phyloP scores from a whole-genome alignment of 306 rosid genomes.

The Myrica gale region DNA sequence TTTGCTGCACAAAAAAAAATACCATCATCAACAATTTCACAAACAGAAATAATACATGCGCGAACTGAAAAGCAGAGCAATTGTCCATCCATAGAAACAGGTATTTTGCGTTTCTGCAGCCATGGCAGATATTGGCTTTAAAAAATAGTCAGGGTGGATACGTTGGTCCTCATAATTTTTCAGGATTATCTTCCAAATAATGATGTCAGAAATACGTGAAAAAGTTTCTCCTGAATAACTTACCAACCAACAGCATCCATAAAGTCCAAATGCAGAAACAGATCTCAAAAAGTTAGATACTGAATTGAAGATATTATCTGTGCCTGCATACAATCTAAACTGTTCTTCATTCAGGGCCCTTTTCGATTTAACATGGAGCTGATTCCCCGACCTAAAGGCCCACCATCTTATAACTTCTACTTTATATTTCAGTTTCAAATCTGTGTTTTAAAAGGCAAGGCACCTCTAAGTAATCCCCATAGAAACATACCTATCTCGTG shows the following conservation, averaged over 20 bases:
- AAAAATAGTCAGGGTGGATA: background rate
- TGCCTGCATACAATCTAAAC: background rate
- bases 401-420: background rate
- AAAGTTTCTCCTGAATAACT: background rate
- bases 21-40: background rate
- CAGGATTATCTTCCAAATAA: background rate
- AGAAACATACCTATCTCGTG: constrained; percentile 51
- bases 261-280: background rate
- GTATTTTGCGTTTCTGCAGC: background rate
- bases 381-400: background rate
- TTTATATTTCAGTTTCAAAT: constrained; percentile 3
- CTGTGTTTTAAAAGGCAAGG: background rate
- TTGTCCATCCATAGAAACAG: background rate
- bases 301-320: background rate
- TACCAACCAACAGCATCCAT: background rate
- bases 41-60: background rate
- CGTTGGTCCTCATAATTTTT: background rate
- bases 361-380: background rate
- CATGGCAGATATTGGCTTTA: background rate
- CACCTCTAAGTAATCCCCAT: constrained; percentile 7
- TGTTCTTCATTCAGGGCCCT: background rate
- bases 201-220: background rate
- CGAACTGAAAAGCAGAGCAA: background rate
- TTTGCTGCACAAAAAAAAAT: constrained; percentile 35
- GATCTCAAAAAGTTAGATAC: background rate